Evolutionary conservation across 768 basidiomycete species (phyloP).

Genomic region (Rhodotorula diobovata): DNA sequence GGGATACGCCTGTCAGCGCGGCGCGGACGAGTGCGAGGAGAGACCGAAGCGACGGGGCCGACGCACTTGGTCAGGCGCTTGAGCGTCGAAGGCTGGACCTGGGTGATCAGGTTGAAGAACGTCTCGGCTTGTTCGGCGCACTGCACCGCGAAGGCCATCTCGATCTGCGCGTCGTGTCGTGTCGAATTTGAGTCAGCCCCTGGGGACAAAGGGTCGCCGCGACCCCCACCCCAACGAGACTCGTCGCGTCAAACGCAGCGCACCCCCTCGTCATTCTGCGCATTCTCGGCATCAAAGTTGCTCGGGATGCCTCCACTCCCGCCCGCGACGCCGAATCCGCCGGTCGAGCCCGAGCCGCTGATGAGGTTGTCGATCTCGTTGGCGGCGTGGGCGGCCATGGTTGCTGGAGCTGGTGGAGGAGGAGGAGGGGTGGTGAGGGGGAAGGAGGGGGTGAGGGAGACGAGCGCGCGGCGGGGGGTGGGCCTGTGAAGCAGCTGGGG

Average conservation of each 20-base stretch:
- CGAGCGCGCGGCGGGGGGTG: no score
- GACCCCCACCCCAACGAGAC: no score
- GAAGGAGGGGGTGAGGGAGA: background rate
- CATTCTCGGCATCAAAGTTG: slow-evolving; percentile 26
- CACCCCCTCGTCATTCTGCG: slow-evolving; percentile 31
- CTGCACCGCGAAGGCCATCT: slow-evolving; percentile 96
- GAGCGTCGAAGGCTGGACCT: slow-evolving; percentile 68
- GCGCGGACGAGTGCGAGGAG: no score
- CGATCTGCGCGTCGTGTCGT: no score
- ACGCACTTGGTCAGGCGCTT: slow-evolving; percentile 68
- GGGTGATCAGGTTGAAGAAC: slow-evolving; percentile 88
- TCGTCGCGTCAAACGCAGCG: background rate
- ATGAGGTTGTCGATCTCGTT: slow-evolving; percentile 30
- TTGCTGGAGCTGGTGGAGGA: no score
- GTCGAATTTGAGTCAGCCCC: no score
- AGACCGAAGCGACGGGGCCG: background rate
- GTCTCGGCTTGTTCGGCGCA: slow-evolving; percentile 98
- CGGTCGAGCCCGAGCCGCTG: slow-evolving; percentile 3
- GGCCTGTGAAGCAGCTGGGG: no score
- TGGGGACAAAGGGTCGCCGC: no score
- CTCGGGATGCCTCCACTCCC: background rate
- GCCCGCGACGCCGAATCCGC: background rate
- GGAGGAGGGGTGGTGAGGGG: no score
- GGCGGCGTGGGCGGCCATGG: background rate
- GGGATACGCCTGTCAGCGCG: no score